These are phyloP conservation scores for Infundibulicybe gibba DNA, from an alignment of 768 basidiomycete species.

Conservation along the genomic window DNA sequence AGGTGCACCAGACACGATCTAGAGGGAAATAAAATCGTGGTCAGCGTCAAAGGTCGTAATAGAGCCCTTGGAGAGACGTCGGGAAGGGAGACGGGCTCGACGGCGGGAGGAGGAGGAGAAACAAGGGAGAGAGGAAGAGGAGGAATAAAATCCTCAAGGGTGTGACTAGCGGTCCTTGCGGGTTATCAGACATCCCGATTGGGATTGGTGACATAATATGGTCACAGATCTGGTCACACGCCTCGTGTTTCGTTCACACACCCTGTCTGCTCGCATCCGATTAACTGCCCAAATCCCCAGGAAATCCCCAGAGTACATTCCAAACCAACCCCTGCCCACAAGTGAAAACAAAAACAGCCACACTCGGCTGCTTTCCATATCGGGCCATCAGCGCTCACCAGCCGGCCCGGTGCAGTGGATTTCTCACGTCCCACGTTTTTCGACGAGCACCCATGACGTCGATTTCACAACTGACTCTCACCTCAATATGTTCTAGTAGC, in stretches of 20 bases:
- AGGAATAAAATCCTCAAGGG: constrained; percentile 13
- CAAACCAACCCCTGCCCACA: too few species aligned
- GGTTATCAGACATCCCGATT: constrained; percentile 9
- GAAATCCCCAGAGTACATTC: too few species aligned
- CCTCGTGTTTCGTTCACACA: too few species aligned
- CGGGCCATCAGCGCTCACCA: constrained; percentile 11
- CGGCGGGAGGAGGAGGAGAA: constrained; percentile 18
- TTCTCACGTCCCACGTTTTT: constrained; percentile 37
- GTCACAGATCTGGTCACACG: too few species aligned
- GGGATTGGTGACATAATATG: too few species aligned
- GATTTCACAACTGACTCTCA: constrained; percentile 4
- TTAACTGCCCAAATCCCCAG: too few species aligned
- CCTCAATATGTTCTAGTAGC: too few species aligned
- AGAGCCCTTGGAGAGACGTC: constrained; percentile 6
- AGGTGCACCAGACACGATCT: constrained; percentile 3
- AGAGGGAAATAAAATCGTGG: constrained; percentile 28
- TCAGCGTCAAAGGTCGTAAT: constrained; percentile 42
- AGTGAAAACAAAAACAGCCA: constrained; percentile 2
- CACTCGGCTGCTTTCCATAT: constrained; percentile 18
- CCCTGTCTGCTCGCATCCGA: too few species aligned
- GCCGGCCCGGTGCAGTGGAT: constrained; percentile 17
- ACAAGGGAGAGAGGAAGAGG: constrained; percentile 16
- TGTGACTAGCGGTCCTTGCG: too few species aligned
- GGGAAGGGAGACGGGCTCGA: constrained; percentile 15
- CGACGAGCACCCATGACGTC: constrained; percentile 23